Conservation (phyloP, 2,329 filamentous ascomycete genomes). For the Samsoniella hepiali region DNA sequence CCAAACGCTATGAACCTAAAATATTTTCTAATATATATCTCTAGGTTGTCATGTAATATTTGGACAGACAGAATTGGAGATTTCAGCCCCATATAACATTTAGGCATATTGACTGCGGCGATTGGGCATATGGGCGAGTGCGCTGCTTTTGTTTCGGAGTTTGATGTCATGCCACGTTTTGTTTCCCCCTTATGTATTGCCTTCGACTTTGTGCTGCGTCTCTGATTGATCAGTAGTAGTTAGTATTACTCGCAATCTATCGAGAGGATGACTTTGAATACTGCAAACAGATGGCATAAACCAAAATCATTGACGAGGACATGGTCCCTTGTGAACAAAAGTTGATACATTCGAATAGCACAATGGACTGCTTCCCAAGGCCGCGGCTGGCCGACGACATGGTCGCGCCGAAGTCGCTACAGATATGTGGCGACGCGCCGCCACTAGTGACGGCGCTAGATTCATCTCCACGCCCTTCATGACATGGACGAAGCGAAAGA, state of each 20-base stretch:
- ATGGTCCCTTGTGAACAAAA: background rate
- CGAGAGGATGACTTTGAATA: background rate
- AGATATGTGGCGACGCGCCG: background rate
- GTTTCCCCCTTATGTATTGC: background rate
- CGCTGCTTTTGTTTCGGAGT: background rate
- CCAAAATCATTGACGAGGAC: background rate
- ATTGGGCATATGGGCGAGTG: constrained; percentile 4
- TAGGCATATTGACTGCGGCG: constrained; percentile 2
- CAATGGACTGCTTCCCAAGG: background rate
- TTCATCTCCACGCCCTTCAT: background rate
- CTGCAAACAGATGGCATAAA: background rate
- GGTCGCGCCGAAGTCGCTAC: background rate
- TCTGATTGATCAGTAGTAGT: background rate
- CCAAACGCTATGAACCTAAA: background rate
- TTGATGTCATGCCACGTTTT: background rate
- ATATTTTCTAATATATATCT: background rate
- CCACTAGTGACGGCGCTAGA: background rate
- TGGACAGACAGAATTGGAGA: background rate
- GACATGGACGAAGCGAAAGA: background rate
- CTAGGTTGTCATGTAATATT: constrained; percentile 15
- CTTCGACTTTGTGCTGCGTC: background rate
- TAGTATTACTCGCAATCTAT: background rate
- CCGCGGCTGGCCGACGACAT: background rate
- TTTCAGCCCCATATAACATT: background rate
- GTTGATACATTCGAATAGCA: background rate